Evolutionary conservation across 495 filamentous ascomycete genomes (phyloP), one percentile per base, ranked within the genome.

Genomic region (Aspergillus carlsbadensis): DNA sequence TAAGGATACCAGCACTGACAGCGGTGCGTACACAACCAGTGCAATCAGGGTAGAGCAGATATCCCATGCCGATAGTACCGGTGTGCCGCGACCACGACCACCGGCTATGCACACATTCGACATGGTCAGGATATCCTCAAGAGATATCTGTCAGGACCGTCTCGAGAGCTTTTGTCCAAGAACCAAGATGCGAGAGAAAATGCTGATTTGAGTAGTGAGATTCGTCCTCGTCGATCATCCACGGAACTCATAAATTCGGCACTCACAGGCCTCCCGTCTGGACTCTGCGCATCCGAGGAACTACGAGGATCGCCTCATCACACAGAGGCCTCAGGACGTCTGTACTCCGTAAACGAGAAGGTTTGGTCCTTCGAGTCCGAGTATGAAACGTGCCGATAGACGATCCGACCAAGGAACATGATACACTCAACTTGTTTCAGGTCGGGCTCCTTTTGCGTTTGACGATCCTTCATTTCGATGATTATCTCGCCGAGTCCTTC

Each of bases 11-110:
- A 56, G 53, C 17, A 56, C 36, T 22, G 53, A 41, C 15, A 45
- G n/a, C 6, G 53, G 53, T 34, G 53, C 53, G 41, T 56, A 56
- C 22, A 56, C 24, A 24, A 37, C 26, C 26, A 56, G 35, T 13
- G 36, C 29, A 22, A 56, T 34, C 13, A 56, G 10, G 1, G 53
- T 34, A 26, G 22, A 41, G 36, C 53, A 48, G 44, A 56, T 46
- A 10, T 56, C 53, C 53, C 53, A 56, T 34, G 36, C 43, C 10
- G 53, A 41, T 1, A 56, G 15, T 40, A 6, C 18, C 44, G n/a
- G 33, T 20, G 53, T 14, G 15, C 48, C 41, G 14, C 15, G 22
- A 10, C 48, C 36, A 33, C 8, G 29, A 10, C 36, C 36, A 49
- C 35, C 21, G 8, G 35, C 15, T 22, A 2, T 41, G 33, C 20